Evolutionary conservation across 371 early-diverging fungal genomes (phyloP).

Genomic region (Chytridium lagenaria): DNA sequence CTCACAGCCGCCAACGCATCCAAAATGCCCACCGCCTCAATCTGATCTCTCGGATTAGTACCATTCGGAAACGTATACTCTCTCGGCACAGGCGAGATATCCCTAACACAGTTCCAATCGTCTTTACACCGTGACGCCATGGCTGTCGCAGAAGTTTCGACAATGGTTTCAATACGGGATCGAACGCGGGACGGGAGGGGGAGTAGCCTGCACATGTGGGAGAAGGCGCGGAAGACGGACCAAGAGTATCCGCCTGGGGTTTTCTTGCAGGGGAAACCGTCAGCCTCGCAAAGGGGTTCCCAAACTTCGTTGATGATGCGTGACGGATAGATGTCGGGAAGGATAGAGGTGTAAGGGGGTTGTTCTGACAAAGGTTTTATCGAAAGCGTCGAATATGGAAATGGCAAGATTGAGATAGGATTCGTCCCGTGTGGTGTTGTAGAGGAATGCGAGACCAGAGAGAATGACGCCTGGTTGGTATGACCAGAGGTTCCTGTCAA

Average conservation of each 20-base stretch:
- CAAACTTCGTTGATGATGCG: neutral
- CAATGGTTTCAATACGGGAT: constrained; percentile 30
- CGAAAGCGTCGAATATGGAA: constrained; percentile 17
- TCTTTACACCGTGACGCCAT: constrained; percentile 23
- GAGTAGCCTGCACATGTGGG: constrained; percentile 25
- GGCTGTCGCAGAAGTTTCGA: constrained; percentile 23
- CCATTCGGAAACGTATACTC: constrained; percentile 32
- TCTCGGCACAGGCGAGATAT: constrained; percentile 14
- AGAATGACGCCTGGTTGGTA: constrained; percentile 43
- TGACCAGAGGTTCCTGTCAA: constrained; percentile 22
- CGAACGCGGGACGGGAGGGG: constrained; percentile 29
- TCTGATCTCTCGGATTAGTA: constrained; percentile 36
- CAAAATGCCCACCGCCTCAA: constrained; percentile 21
- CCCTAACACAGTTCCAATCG: constrained; percentile 29
- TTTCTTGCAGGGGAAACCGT: constrained; percentile 27
- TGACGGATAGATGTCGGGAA: neutral
- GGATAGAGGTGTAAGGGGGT: neutral
- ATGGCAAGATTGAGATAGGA: constrained; percentile 34
- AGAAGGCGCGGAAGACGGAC: constrained; percentile 34
- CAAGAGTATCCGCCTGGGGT: constrained; percentile 27
- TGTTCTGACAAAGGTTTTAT: constrained; percentile 24
- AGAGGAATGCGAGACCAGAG: constrained; percentile 37
- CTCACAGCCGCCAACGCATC: constrained; percentile 23
- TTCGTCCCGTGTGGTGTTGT: constrained; percentile 36
- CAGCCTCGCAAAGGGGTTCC: constrained; percentile 36